Evolutionary conservation across 495 filamentous ascomycete genomes (phyloP).

Genomic region (Penicillium lagena): DNA sequence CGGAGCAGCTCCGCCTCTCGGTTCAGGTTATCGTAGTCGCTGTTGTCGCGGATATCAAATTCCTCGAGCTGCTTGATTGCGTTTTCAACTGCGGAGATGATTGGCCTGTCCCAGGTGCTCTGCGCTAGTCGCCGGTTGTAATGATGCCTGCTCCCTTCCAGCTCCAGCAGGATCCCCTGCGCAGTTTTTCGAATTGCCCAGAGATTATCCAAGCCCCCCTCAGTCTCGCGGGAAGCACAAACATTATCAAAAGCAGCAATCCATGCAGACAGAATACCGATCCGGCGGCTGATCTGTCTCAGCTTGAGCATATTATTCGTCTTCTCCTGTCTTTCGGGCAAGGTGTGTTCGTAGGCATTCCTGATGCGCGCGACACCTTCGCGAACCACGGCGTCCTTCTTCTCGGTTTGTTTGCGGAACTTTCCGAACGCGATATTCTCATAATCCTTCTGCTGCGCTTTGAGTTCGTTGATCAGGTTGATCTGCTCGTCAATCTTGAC

Average conservation of each 20-base stretch:
- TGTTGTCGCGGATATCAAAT: constrained; percentile 64
- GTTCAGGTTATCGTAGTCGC: constrained; percentile 64
- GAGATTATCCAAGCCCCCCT: constrained; percentile 59
- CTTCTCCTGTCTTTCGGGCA: constrained; percentile 72
- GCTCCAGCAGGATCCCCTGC: constrained; percentile 76
- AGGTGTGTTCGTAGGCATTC: constrained; percentile 75
- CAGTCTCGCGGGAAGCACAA: constrained; percentile 62
- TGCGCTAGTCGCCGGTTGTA: constrained; percentile 75
- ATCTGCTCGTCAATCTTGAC: constrained; percentile 98
- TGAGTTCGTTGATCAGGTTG: constrained; percentile 86
- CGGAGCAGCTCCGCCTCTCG: constrained; percentile 82
- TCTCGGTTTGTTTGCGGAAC: constrained; percentile 79
- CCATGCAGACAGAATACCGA: constrained; percentile 80
- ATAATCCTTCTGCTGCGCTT: constrained; percentile 84
- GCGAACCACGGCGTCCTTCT: constrained; percentile 68
- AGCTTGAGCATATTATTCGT: constrained; percentile 74
- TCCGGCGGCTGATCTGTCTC: constrained; percentile 76
- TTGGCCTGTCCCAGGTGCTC: constrained; percentile 75
- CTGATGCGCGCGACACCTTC: constrained; percentile 80
- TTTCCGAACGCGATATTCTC: constrained; percentile 82
- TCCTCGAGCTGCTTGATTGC: constrained; percentile 71
- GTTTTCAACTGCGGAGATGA: constrained; percentile 83
- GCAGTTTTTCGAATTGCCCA: constrained; percentile 79
- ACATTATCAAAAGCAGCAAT: constrained; percentile 86
- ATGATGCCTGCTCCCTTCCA: constrained; percentile 84